Base-by-base conservation (phyloP, 495 filamentous ascomycete species). In the Penicillium bovifimosum region DNA sequence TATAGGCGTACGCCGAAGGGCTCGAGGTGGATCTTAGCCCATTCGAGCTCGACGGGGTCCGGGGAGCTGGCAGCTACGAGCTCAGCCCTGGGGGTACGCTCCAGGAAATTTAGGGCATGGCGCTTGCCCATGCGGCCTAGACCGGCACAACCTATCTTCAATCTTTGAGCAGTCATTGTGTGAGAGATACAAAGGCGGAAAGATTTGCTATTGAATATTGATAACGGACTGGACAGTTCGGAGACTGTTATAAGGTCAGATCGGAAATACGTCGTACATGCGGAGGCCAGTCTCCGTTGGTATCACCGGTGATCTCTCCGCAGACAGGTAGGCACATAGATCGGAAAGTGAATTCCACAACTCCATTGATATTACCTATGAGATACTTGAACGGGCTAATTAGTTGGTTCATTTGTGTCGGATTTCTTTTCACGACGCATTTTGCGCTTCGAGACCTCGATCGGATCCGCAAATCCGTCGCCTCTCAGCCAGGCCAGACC, bases 401-500 rank as follows among this genome's bases (percentile, higher is more conserved):
- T 11, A 31, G 13, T 6, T 28, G 34, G 41, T 54, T 35, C 49
- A 29, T 29, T 39, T 26, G 40, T 35, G 28, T 65, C 55, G 14
- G 54, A 40, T 27, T 56, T 56, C 59, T 68, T 64, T 27, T 58
- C 70, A 29, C 61, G 63, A 44, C 62, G 65, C 48, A 48, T 60
- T 60, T 63, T 68, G 44, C 59, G 65, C 53, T 68, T 63, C 61
- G 59, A 62, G 31, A 60, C 52, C 36, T 68, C 66, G 8, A 71
- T 60, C 9, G 66, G 70, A 65, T 84, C 82, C 18, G 68, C 66
- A 57, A 78, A 81, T 13, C 83, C 83, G 54, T 88, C 82, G 0
- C 92, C 92, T 49, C 87, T 80, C 53, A 91, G 63, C 77, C 84
- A 85, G 26, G 82, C 81, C 31, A 97, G 64, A 0, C 77, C 84